phyloP scores from a whole-genome alignment of 345 rosid genomes.

The Lepidium aucheri region DNA sequence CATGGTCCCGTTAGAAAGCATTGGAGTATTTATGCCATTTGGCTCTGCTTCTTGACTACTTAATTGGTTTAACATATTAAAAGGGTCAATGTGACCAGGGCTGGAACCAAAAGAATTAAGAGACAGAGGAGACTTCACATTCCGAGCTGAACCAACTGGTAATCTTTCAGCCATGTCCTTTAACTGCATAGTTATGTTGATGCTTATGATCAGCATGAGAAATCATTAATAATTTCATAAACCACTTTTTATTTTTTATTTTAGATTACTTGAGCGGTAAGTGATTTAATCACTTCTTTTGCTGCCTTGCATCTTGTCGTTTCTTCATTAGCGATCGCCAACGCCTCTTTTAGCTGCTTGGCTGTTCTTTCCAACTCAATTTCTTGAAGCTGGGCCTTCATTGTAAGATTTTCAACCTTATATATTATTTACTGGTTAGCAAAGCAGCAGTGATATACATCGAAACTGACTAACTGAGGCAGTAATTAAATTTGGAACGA shows the following conservation, averaged over 20 bases:
- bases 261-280: slow-evolving; percentile 79
- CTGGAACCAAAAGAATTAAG: slow-evolving; percentile 54
- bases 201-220: slow-evolving; percentile 16
- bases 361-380: slow-evolving; percentile 81
- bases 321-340: slow-evolving; percentile 81
- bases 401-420: slow-evolving; percentile 84
- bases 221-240: background rate
- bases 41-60: slow-evolving; percentile 44
- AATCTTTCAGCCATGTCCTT: slow-evolving; percentile 94
- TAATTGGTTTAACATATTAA: slow-evolving; percentile 36
- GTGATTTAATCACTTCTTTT: slow-evolving; percentile 97
- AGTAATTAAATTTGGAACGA: background rate
- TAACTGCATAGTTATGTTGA: slow-evolving; percentile 33
- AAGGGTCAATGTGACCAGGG: slow-evolving; percentile 41
- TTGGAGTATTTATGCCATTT: slow-evolving; percentile 33
- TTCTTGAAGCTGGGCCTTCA: slow-evolving; percentile 82
- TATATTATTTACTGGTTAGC: slow-evolving; percentile 16
- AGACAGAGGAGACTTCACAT: slow-evolving; percentile 46
- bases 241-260: background rate
- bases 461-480: background rate
- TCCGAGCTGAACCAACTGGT: slow-evolving; percentile 51
- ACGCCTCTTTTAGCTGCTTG: slow-evolving; percentile 82
- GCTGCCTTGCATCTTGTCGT: slow-evolving; percentile 93
- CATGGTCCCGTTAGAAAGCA: slow-evolving; percentile 50
- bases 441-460: background rate